Evolutionary conservation across 495 filamentous ascomycete species (phyloP).

Genomic region (Cudoniella acicularis): DNA sequence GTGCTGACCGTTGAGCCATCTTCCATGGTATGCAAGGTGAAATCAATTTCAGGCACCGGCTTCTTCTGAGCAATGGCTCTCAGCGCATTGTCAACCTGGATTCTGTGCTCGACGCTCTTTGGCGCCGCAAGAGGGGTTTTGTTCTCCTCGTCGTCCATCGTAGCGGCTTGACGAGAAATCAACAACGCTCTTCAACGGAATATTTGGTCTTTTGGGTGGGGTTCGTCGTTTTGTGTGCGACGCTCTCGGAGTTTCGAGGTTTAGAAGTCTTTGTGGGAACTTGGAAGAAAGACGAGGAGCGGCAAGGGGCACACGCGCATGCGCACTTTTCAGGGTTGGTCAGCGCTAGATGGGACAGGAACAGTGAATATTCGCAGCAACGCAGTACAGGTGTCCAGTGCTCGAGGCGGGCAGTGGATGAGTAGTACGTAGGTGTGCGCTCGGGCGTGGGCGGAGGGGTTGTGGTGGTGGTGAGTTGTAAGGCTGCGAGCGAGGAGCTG

Average conservation of each 20-base stretch:
- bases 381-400: not conserved
- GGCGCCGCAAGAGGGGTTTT: not conserved
- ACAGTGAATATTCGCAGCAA: not conserved
- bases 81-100: slow-evolving; percentile 62
- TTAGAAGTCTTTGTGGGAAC: not conserved
- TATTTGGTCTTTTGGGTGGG: no score
- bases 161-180: no score
- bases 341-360: not conserved
- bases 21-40: slow-evolving; percentile 96
- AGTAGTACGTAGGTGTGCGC: not conserved
- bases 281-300: not conserved
- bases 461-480: not conserved
- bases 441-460: no score
- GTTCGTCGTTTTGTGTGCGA: not conserved
- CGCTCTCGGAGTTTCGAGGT: not conserved
- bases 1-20: slow-evolving; percentile 94
- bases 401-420: not conserved
- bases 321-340: not conserved
- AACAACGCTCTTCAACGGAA: no score
- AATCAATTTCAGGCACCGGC: slow-evolving; percentile 95
- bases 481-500: not conserved
- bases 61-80: slow-evolving; percentile 89
- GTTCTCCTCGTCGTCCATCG: slow-evolving; percentile 20
- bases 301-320: not conserved
- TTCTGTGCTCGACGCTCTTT: slow-evolving; percentile 6